Evolutionary conservation across 1,139 yeast species (phyloP), one percentile per base, ranked within the genome.

Genomic region (Debaryomyces nepalensis): DNA sequence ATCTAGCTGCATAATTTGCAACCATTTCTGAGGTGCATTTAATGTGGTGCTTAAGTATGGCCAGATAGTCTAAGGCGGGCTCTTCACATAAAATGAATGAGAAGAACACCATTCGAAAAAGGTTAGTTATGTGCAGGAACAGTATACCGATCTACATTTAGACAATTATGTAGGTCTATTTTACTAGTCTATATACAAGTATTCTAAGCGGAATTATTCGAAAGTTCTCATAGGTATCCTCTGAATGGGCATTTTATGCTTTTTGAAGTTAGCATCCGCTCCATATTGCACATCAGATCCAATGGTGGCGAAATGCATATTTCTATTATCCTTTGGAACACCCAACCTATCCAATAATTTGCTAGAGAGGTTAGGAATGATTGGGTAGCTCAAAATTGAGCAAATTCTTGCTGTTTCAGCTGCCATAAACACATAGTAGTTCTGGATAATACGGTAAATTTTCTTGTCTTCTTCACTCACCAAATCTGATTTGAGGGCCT

Each of bases 361-460:
- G 0, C 54, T 49, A 0, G 96, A 64, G 37, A 88, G 68, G 2
- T 67, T 64, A 0, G 98, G 98, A 37, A 87, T 79, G 20, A 91
- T 70, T 1, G 97, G 89, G 45, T 76, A 79, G 20, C 87, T 70
- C 29, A 87, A 58, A 9, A 93, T 80, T 0, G 93, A 75, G 11
- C 79, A 59, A 0, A 88, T 76, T 46, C 99, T 74, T 11, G 83
- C 73, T 0, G 82, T 75, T 53, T 93, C 98, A 9, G 87, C 77
- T 1, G 88, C 86, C 18, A 79, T 59, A 47, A 75, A 81, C 1
- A 90, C 79, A 10, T 81, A 75, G 37, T 73, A 66, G 55, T 79
- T 81, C 48, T 76, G 82, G 5, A 68, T 34, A 11, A 64, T 56
- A 9, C 54, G 41, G 29, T 55, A 53, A 11, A 50, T 35, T 10